phyloP scores from a whole-genome alignment of 2,329 filamentous ascomycete species.

The Xylariaceae sp. region DNA sequence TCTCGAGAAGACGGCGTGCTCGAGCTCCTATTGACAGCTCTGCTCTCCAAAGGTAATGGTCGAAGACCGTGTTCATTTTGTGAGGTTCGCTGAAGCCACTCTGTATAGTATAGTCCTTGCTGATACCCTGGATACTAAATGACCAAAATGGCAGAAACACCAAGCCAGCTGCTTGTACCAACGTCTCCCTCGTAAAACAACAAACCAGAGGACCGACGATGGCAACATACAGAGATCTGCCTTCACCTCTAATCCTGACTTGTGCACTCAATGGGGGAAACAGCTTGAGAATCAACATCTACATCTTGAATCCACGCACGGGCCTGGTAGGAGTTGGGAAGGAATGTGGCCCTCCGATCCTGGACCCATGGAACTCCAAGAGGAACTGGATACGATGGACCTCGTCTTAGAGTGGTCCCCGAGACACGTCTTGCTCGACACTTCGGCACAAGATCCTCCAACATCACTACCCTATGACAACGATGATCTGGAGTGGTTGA shows the following conservation, averaged over 20 bases:
- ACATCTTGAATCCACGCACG: not conserved
- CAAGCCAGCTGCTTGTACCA: not conserved
- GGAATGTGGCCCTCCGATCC: not conserved
- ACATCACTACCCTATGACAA: not conserved
- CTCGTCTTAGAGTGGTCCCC: not conserved
- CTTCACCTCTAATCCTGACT: not conserved
- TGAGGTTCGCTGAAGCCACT: not conserved
- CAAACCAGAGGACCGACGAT: not conserved
- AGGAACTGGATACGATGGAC: not conserved
- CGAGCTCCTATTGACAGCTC: not conserved
- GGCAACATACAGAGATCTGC: not conserved
- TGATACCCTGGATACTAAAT: not conserved
- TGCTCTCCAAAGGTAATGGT: not conserved
- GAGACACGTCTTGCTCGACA: not conserved
- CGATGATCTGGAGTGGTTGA: not conserved
- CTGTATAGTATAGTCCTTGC: not conserved
- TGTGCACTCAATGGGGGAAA: not conserved
- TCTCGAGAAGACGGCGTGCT: not conserved
- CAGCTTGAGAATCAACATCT: not conserved
- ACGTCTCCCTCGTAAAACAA: not conserved
- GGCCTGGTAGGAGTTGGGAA: not conserved
- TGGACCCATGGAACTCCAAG: not conserved
- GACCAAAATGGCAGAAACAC: not conserved
- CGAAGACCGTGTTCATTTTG: not conserved
- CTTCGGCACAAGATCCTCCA: not conserved